These are phyloP conservation scores for Xerocomus nothofagi DNA, from an alignment of 1,284 basidiomycete genomes.

Conservation along the genomic window DNA sequence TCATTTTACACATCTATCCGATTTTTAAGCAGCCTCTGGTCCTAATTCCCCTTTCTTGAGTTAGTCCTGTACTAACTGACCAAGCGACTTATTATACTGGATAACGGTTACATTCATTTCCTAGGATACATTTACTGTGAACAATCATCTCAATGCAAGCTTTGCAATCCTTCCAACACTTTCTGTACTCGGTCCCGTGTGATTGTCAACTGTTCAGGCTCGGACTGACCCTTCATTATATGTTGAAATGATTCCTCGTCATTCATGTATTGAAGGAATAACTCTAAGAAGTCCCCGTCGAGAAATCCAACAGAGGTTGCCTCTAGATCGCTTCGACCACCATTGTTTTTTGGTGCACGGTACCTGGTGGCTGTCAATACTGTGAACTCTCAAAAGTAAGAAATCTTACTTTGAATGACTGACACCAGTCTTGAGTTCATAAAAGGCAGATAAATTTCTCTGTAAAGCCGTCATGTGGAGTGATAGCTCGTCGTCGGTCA, in stretches of 20 bases:
- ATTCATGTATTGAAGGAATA: conserved; percentile 50
- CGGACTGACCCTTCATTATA: conserved; percentile 54
- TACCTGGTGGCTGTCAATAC: conserved; percentile 46
- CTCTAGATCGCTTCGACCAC: conserved; percentile 58
- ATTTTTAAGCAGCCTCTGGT: conserved; percentile 21
- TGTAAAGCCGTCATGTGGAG: conserved; percentile 75
- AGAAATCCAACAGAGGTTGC: conserved; percentile 71
- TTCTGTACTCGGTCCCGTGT: conserved; percentile 46
- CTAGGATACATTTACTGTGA: conserved; percentile 13
- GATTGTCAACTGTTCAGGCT: conserved; percentile 53
- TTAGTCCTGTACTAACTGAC: conserved; percentile 5
- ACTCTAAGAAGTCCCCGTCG: conserved; percentile 86
- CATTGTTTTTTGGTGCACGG: conserved; percentile 59
- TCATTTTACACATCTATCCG: background rate
- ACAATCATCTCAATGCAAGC: conserved; percentile 52
- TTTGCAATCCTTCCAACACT: conserved; percentile 60
- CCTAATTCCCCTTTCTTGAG: conserved; percentile 12
- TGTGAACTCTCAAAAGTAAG: background rate
- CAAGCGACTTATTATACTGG: background rate
- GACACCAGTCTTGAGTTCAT: conserved; percentile 57
- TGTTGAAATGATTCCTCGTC: conserved; percentile 40
- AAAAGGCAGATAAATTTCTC: conserved; percentile 67
- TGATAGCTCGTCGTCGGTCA: conserved; percentile 54
- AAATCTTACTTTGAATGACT: conserved; percentile 63
- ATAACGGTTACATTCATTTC: conserved; percentile 19